Conservation (phyloP, 306 rosid species). For the Corylus americana region DNA sequence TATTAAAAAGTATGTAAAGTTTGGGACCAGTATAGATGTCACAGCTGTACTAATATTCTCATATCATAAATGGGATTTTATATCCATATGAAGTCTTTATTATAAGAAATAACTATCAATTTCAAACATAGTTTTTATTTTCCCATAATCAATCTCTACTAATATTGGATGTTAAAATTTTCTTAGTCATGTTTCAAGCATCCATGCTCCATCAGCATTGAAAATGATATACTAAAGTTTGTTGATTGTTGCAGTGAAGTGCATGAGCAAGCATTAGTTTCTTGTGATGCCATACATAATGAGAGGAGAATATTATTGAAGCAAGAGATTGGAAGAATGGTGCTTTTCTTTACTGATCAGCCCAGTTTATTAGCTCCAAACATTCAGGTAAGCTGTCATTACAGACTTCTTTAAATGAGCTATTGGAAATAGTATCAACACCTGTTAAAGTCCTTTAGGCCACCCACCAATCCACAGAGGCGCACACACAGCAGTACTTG, state of each 20-base stretch:
- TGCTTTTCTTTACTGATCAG: constrained; percentile 87
- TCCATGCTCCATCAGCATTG: constrained; percentile 21
- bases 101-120: not conserved
- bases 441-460: not conserved
- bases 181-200: not conserved
- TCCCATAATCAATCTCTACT: not conserved
- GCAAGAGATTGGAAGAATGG: constrained; percentile 99
- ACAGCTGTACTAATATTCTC: not conserved
- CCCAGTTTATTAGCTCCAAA: constrained; percentile 97
- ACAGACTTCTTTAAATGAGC: constrained; percentile 17
- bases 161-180: not conserved
- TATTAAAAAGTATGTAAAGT: not conserved
- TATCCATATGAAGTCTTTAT: not conserved
- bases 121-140: not conserved
- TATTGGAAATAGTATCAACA: not conserved
- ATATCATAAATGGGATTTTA: not conserved
- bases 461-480: not conserved
- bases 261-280: constrained; percentile 83
- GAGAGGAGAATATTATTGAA: constrained; percentile 94
- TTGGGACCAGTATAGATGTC: not conserved
- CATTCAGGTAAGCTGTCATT: constrained; percentile 69
- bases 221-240: constrained; percentile 26
- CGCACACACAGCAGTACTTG: not conserved
- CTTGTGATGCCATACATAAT: constrained; percentile 85
- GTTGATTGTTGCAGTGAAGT: constrained; percentile 73